phyloP scores from a whole-genome alignment of 306 rosid genomes.

The Casuarina cunninghamiana region DNA sequence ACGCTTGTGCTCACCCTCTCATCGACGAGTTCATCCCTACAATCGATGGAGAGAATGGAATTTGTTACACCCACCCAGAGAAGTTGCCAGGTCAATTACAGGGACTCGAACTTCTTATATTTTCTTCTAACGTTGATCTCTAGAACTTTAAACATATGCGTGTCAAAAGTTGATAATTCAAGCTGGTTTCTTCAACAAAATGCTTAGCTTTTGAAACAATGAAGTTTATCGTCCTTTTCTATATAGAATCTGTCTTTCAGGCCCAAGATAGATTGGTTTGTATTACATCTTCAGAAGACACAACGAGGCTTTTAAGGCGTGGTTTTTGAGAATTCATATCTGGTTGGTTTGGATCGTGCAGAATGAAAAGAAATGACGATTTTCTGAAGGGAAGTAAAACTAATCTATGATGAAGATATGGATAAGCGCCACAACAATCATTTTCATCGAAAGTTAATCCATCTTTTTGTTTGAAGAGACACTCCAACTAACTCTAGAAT shows the following conservation, averaged over 20 bases:
- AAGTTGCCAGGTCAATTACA: slow-evolving; percentile 57
- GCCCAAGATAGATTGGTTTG: neutral
- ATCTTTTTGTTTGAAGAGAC: neutral
- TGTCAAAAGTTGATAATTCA: too few relatives aligned
- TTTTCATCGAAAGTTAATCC: neutral
- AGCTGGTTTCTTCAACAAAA: too few relatives aligned
- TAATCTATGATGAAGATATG: neutral
- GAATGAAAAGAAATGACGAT: neutral
- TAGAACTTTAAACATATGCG: neutral
- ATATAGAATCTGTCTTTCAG: too few relatives aligned
- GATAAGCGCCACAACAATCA: neutral
- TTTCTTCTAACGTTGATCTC: neutral
- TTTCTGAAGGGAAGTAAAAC: neutral
- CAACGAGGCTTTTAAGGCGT: too few relatives aligned
- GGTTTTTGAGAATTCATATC: too few relatives aligned
- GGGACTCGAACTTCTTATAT: neutral
- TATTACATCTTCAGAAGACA: neutral
- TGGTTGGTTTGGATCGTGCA: too few relatives aligned
- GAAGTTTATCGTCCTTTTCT: too few relatives aligned
- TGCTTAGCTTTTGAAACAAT: too few relatives aligned
- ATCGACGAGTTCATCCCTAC: slow-evolving; percentile 79
- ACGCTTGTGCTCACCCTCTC: slow-evolving; percentile 61
- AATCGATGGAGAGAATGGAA: slow-evolving; percentile 74
- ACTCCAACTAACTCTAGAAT: too few relatives aligned
- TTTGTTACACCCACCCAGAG: slow-evolving; percentile 80